Evolutionary conservation across 768 basidiomycete genomes (phyloP).

Genomic region (Rhodotorula diobovata): DNA sequence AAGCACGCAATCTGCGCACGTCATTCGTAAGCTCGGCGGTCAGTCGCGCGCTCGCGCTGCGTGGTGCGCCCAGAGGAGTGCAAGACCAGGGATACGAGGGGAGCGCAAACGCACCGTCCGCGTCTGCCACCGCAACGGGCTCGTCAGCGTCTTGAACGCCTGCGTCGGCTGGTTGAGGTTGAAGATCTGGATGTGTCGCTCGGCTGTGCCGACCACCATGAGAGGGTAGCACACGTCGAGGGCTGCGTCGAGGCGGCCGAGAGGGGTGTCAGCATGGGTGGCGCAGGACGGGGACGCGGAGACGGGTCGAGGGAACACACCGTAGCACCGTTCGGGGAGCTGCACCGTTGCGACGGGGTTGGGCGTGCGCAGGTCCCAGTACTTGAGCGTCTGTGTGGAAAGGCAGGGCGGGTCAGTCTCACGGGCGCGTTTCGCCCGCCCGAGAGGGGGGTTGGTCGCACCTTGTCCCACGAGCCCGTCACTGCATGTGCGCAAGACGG

Average conservation of each 20-base stretch:
- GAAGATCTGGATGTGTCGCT: constrained; percentile 83
- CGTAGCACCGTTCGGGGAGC: constrained; percentile 86
- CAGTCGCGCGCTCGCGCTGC: too few species aligned
- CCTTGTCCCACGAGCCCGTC: constrained; percentile 98
- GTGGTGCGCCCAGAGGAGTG: too few species aligned
- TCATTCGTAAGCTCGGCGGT: too few species aligned
- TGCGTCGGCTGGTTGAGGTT: constrained; percentile 76
- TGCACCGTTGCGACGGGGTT: constrained; percentile 70
- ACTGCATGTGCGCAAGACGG: constrained; percentile 51
- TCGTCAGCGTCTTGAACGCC: constrained; percentile 50
- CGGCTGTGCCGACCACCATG: constrained; percentile 80
- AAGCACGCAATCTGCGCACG: constrained; percentile 45
- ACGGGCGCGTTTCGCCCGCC: too few species aligned
- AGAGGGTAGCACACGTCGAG: constrained; percentile 38
- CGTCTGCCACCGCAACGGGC: constrained; percentile 91
- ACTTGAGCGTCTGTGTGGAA: constrained; percentile 53
- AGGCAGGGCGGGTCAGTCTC: fast-evolving
- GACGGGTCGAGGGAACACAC: constrained; percentile 73
- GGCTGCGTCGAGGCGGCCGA: neutral
- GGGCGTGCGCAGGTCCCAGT: constrained; percentile 83
- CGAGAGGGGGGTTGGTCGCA: neutral
- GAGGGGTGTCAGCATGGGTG: neutral
- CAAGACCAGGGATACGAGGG: too few species aligned
- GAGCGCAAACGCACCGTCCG: constrained; percentile 59
- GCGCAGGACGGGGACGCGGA: neutral